Evolutionary conservation across 106 monocot genomes (phyloP), one percentile per base, ranked within the genome.

Genomic region (Amphibolis antarctica): DNA sequence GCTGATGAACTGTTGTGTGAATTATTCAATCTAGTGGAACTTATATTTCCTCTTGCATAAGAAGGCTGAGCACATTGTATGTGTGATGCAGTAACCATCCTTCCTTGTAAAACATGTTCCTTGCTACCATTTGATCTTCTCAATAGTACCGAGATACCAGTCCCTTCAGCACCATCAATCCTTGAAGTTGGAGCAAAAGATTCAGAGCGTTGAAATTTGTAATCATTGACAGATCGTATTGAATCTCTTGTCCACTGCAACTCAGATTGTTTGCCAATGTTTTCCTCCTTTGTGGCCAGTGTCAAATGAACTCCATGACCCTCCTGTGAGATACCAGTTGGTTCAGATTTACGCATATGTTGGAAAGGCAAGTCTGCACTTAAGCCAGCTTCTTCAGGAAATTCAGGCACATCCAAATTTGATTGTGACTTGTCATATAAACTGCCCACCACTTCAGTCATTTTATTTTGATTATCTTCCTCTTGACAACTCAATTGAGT

Each of bases 81-180:
- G 67, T 51, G 80, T 63, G 89, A 63, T 46, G 76, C 65, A 69
- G 79, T 70, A 27, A 80, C 73, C 29, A 77, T 4, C 43, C 69
- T 78, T 24, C 81, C 72, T 74, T 89, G 80, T 10, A 83, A 36
- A 68, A 83, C 70, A 56, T 79, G 78, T 73, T 80, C 83, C 57
- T 84, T 90, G 49, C 45, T 77, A 72, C 80, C 85, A 51, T 59
- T 69, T 28, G 96, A 79, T 51, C 65, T 68, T 55, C 80, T 78
- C 58, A 76, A 62, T 42, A 86, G 70, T 58, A 83, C 81, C 18
- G 90, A 83, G 51, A 85, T 85, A 53, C 83, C 87, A 36, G 71
- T 74, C 28, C 72, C 80, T 67, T 88, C 85, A 53, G 68, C 64
- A 83, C 53, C 65, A 53, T 79, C 78, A 54, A 73, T 59, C 58